Base-by-base conservation (phyloP, 805 yeast species). In the Teunomyces pallodes region DNA sequence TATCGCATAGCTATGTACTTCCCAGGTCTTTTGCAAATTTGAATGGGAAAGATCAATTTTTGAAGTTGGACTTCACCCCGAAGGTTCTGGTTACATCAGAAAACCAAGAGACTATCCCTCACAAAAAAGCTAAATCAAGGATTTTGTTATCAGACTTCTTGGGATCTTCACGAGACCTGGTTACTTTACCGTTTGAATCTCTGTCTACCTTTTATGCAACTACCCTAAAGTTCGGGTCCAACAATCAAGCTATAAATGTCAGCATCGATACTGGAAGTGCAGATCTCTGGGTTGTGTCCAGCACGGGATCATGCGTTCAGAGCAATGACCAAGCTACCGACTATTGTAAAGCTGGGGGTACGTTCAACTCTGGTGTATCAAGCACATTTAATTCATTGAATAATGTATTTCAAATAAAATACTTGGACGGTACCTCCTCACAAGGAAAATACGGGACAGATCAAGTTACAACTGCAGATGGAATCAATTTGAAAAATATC, bases 261-360 rank as follows among this genome's bases (percentile, higher is more conserved):
- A 38, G 43, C 31, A 36, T 48, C 9, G 54, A 51, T 32, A 51
- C 54, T 5, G 54, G 54, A 8, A 46, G 50, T 29, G 27, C 54
- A 3, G 49, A 46, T 36, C 42, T 48, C 12, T 48, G 52, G 54
- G 42, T 51, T 12, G 48, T 49, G 8, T 41, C 36, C 33, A 42
- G 28, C 5, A 20, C 43, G 14, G 47, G 45, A 7, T 16, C 27
- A 6, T 49, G 52, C 35, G 30, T 13, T 13, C 41, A 38, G 12
- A 2, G 14, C 2, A 8, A 3, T 5, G 41, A 8, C 8, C 41
- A 12, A 26, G 29, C 12, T 20, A 17, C 29, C 3, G 52, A 41
- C 17, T 13, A 16, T 10, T 44, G 49, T 8, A 24, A 17, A n/a
- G 14, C 32, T 17, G 45, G 29, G 35, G 54, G 50, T 1, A 14